Percentiles rank a stretch among this genome's conserved stretches.
Evolutionary conservation across 768 basidiomycete genomes (phyloP).

Genomic region (Mycena floridula): DNA sequence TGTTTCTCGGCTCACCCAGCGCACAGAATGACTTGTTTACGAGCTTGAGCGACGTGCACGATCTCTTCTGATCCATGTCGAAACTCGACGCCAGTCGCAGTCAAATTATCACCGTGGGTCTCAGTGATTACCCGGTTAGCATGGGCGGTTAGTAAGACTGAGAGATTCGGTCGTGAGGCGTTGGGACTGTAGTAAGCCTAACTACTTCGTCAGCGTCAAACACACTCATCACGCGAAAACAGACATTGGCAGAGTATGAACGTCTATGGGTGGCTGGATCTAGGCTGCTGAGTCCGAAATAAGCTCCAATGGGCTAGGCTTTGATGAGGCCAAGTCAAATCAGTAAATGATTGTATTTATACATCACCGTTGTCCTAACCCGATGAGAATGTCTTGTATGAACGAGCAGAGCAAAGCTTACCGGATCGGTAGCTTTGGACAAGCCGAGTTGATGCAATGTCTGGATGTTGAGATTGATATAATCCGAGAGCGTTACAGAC

Average conservation of each 20-base stretch:
- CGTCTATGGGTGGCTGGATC: slow-evolving; percentile 22
- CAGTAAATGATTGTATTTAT: neutral
- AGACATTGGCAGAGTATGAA: slow-evolving; percentile 23
- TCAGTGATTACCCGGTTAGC: slow-evolving; percentile 17
- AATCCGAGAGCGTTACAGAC: neutral
- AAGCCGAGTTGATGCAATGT: neutral
- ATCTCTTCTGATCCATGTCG: slow-evolving; percentile 14
- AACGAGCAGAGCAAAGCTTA: neutral
- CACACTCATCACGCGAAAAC: slow-evolving; percentile 8
- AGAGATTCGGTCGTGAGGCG: slow-evolving; percentile 17
- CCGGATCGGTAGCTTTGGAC: neutral
- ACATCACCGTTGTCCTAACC: slow-evolving; percentile 15
- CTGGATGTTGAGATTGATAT: neutral
- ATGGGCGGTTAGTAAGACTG: slow-evolving; percentile 18
- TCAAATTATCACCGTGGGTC: slow-evolving; percentile 13
- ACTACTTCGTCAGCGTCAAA: slow-evolving; percentile 5
- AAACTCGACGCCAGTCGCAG: slow-evolving; percentile 45
- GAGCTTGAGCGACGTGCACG: slow-evolving; percentile 29
- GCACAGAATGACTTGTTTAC: slow-evolving; percentile 45
- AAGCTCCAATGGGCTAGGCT: slow-evolving; percentile 18
- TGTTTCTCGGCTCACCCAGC: slow-evolving; percentile 25
- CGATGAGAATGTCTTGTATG: neutral
- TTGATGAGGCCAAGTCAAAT: neutral
- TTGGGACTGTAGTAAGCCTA: slow-evolving; percentile 18
- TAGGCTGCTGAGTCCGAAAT: slow-evolving; percentile 14